phyloP scores from a whole-genome alignment of 2,329 filamentous ascomycete species.

The Cladophialophora bantiana region DNA sequence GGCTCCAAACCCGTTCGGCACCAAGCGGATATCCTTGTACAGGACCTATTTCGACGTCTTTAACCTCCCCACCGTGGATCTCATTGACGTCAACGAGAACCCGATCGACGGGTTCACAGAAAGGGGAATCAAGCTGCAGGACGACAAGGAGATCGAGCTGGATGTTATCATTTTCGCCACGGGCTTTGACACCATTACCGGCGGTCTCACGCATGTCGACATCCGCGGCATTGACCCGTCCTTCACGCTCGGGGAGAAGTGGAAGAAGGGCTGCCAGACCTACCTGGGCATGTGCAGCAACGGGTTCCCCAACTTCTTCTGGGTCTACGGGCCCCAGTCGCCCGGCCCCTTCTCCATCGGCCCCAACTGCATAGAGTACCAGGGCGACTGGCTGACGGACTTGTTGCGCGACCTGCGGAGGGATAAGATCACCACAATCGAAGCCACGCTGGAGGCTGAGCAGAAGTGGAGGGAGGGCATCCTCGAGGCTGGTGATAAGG shows the following conservation, averaged over 20 bases:
- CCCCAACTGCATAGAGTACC: constrained; percentile 60
- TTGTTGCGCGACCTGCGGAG: not conserved
- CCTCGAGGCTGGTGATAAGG: constrained; percentile 35
- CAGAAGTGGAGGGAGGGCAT: constrained; percentile 59
- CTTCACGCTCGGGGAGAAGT: constrained; percentile 37
- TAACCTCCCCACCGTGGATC: constrained; percentile 55
- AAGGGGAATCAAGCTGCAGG: constrained; percentile 50
- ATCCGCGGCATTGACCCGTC: constrained; percentile 47
- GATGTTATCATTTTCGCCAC: constrained; percentile 53
- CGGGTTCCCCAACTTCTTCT: constrained; percentile 56
- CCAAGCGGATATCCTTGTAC: constrained; percentile 60
- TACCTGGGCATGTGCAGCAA: constrained; percentile 51
- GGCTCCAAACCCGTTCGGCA: constrained; percentile 63
- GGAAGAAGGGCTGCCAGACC: constrained; percentile 45
- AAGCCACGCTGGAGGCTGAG: constrained; percentile 56
- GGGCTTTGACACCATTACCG: constrained; percentile 53
- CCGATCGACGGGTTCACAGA: constrained; percentile 52
- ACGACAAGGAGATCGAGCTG: constrained; percentile 49
- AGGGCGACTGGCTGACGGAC: constrained; percentile 58
- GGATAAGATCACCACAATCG: constrained; percentile 30
- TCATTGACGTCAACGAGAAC: constrained; percentile 55
- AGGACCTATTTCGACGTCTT: constrained; percentile 60
- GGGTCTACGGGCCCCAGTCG: constrained; percentile 61
- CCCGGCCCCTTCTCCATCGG: constrained; percentile 55
- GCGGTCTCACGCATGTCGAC: constrained; percentile 49